A percentile compares a stretch with the other conserved stretches of the same genome.
Evolutionary conservation across 495 filamentous ascomycete genomes (phyloP).

Genomic region (Trichodelitschia bisporula): DNA sequence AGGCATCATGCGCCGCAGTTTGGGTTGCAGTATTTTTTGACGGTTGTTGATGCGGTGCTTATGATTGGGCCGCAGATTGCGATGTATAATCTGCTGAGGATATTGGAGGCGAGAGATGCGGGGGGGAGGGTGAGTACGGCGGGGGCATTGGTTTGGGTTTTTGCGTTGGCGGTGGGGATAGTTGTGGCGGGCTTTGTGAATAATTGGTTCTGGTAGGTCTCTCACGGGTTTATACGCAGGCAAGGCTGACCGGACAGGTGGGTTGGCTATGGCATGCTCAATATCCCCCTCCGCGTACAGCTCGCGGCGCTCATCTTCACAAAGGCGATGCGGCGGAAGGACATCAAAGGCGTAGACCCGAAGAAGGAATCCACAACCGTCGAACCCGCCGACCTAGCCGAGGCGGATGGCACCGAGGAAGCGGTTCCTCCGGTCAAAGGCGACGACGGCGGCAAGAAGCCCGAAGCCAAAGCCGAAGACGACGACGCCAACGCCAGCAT

Average conservation of each 20-base stretch:
- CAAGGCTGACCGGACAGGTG: no score
- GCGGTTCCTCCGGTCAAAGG: neutral
- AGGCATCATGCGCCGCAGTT: neutral
- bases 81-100: constrained; percentile 2
- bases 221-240: no score
- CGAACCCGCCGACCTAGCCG: neutral
- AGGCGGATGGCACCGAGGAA: no score
- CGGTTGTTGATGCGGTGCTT: neutral
- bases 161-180: neutral
- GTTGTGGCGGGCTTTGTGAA: neutral
- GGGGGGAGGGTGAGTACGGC: neutral
- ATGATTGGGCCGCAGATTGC: constrained; percentile 1
- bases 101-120: constrained; percentile 1
- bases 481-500: constrained; percentile 19
- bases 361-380: constrained; percentile 4
- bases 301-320: constrained; percentile 2
- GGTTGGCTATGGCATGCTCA: neutral
- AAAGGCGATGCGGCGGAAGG: constrained; percentile 1
- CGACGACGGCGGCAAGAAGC: constrained; percentile 8
- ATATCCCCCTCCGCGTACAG: constrained; percentile 1
- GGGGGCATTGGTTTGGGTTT: neutral
- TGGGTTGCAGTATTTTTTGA: constrained; percentile 1
- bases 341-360: constrained; percentile 1
- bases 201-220: constrained; percentile 1
- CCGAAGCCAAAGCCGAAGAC: constrained; percentile 15